Evolutionary conservation across 1,284 basidiomycete genomes (phyloP).

Genomic region (Taiwanofungus camphoratus): DNA sequence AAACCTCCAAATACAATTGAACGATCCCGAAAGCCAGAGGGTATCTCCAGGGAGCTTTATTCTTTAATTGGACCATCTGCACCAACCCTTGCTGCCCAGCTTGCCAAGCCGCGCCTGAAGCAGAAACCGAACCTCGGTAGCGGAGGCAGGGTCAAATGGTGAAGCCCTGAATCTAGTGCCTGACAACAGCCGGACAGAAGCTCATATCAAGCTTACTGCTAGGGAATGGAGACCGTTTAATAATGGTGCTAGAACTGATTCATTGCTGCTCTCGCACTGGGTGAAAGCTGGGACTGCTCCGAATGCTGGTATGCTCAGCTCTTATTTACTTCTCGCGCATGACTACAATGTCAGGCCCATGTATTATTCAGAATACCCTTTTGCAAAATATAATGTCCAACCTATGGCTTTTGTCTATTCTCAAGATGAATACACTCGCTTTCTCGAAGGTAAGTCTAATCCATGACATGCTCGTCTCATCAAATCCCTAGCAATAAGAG

Average conservation of each 20-base stretch:
- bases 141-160: constrained; percentile 64
- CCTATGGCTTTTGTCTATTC: constrained; percentile 77
- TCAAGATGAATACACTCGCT: constrained; percentile 84
- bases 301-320: constrained; percentile 40
- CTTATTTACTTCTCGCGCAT: not conserved
- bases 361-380: constrained; percentile 57
- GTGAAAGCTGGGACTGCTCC: constrained; percentile 52
- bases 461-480: not conserved
- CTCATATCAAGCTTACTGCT: not conserved
- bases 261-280: constrained; percentile 64
- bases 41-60: constrained; percentile 91
- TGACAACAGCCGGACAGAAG: no score
- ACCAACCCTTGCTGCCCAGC: constrained; percentile 72
- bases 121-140: constrained; percentile 73
- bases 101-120: constrained; percentile 81
- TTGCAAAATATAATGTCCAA: constrained; percentile 76
- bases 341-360: constrained; percentile 4
- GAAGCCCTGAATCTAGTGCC: no score
- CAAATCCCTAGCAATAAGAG: not conserved
- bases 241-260: constrained; percentile 58
- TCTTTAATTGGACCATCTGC: constrained; percentile 90
- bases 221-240: constrained; percentile 77
- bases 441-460: constrained; percentile 61
- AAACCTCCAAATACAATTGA: constrained; percentile 30
- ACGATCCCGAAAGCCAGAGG: constrained; percentile 66